Conservation (phyloP, 257 asterid genomes). For the Solanum medicagineum region DNA sequence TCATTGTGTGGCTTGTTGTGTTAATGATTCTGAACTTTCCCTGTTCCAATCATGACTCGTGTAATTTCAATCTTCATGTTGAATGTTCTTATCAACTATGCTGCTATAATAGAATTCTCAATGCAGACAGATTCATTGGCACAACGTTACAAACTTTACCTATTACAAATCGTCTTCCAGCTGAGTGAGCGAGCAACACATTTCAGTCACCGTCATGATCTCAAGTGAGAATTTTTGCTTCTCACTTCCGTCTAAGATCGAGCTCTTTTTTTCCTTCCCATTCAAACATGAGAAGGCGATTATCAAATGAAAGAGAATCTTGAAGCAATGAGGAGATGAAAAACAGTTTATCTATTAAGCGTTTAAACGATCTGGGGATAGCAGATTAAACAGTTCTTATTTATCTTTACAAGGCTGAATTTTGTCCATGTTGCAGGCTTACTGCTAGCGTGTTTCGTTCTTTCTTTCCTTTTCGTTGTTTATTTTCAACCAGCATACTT, state of each 20-base stretch:
- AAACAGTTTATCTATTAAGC: not conserved
- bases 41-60: not conserved
- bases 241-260: no score
- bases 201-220: not conserved
- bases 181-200: not conserved
- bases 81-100: not conserved
- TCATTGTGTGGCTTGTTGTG: not conserved
- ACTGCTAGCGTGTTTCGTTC: not conserved
- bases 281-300: not conserved
- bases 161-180: not conserved
- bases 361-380: not conserved
- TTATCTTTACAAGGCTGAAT: constrained; percentile 23
- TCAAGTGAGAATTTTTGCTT: no score
- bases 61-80: not conserved
- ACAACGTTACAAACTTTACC: not conserved
- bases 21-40: not conserved
- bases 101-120: not conserved
- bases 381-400: no score
- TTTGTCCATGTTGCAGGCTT: constrained; percentile 5
- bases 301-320: not conserved
- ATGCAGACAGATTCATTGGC: not conserved
- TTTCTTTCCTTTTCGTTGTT: not conserved
- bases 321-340: not conserved
- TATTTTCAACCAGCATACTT: not conserved
- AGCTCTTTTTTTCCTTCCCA: not conserved